Conservation (phyloP, 352 stramenopile species). For the Saprolegnia parasitica region DNA sequence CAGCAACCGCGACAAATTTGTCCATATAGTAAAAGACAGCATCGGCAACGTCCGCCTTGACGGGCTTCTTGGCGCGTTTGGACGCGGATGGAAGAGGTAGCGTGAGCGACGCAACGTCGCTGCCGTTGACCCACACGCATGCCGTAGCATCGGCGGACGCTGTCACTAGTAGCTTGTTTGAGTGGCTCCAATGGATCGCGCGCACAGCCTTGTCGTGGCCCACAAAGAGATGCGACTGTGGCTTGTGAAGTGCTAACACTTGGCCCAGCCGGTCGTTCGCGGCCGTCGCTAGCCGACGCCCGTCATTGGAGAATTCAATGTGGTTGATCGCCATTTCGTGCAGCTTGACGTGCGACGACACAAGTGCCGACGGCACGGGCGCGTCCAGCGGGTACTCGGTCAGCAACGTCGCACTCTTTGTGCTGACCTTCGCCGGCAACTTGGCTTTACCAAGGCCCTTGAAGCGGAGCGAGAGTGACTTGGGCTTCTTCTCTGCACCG, state of each 20-base stretch:
- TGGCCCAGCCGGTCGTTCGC: conserved; percentile 61
- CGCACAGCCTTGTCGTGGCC: conserved; percentile 64
- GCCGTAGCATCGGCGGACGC: conserved; percentile 65
- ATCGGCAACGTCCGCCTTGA: conserved; percentile 54
- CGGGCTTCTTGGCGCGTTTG: conserved; percentile 30
- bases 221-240: conserved; percentile 56
- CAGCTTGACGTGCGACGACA: conserved; percentile 43
- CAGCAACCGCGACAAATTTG: conserved; percentile 74
- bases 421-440: neutral
- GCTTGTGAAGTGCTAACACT: conserved; percentile 59
- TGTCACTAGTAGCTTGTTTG: conserved; percentile 59
- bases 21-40: conserved; percentile 86
- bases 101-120: conserved; percentile 54
- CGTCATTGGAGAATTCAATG: conserved; percentile 72
- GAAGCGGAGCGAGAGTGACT: conserved; percentile 9
- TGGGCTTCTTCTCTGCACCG: conserved; percentile 33
- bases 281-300: conserved; percentile 64
- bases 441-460: conserved; percentile 11
- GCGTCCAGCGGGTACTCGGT: conserved; percentile 73
- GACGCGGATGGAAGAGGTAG: conserved; percentile 33
- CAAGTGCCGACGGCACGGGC: conserved; percentile 50
- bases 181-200: conserved; percentile 70
- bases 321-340: conserved; percentile 66
- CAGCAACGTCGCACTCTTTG: conserved; percentile 20
- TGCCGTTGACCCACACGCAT: conserved; percentile 59